A percentile compares a stretch with the other conserved stretches of the same genome.
Evolutionary conservation across 768 basidiomycete genomes (phyloP).

Genomic region (Rubroboletus satanas): DNA sequence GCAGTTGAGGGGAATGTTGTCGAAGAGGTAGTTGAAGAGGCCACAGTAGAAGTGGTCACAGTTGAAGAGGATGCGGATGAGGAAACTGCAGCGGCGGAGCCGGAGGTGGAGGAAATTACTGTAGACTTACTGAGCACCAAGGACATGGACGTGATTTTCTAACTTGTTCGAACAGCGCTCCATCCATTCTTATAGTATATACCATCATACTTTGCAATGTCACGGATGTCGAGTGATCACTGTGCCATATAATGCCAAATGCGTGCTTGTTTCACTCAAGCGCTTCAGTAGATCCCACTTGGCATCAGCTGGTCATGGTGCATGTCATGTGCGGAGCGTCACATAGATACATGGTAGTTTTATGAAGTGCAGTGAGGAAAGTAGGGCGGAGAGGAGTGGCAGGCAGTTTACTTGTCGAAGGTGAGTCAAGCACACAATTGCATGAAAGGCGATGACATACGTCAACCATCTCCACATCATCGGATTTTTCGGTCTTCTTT

Average conservation of each 20-base stretch:
- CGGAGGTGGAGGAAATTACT: conserved; percentile 32
- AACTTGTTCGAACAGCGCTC: conserved; percentile 15
- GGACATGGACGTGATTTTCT: conserved; percentile 94
- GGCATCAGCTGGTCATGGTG: conserved; percentile 36
- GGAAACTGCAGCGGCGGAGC: conserved; percentile 1
- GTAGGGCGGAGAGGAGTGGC: conserved; percentile 8
- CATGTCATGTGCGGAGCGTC: conserved; percentile 51
- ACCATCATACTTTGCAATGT: conserved; percentile 9
- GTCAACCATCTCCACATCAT: conserved; percentile 77
- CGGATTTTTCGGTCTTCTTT: conserved; percentile 54
- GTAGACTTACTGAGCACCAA: conserved; percentile 78
- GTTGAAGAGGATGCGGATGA: conserved; percentile 31
- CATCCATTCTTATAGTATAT: conserved; percentile 9
- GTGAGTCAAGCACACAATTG: conserved; percentile 12
- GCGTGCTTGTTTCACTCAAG: conserved; percentile 7
- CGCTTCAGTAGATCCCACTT: neutral
- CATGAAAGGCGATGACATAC: conserved; percentile 44
- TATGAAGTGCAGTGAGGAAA: conserved; percentile 30
- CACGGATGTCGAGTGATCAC: neutral
- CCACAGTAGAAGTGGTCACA: conserved; percentile 23
- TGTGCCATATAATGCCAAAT: conserved; percentile 11
- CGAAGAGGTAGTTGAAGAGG: conserved; percentile 29
- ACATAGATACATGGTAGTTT: conserved; percentile 71
- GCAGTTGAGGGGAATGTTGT: neutral
- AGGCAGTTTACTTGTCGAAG: conserved; percentile 22